A percentile compares a stretch with the other conserved stretches of the same genome.
phyloP scores from a whole-genome alignment of 2,329 filamentous ascomycete genomes.

The Lasiodiplodia sp. region DNA sequence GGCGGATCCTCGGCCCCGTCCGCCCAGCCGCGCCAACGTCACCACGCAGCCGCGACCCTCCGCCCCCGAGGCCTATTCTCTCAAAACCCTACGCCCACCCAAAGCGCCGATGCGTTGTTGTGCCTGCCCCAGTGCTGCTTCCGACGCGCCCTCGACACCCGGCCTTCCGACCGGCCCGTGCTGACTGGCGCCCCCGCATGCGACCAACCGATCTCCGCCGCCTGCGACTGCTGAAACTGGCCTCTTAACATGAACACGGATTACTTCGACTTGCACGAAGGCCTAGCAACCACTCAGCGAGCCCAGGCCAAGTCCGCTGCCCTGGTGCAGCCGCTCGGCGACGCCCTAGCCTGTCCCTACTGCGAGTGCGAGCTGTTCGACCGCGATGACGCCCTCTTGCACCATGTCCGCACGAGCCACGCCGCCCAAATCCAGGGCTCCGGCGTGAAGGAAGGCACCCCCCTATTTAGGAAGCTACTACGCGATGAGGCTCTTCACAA shows the following conservation, averaged over 20 bases:
- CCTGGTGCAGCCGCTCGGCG: conserved; percentile 3
- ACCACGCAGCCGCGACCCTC: conserved; percentile 7
- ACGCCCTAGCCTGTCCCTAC: conserved; percentile 40
- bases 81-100: conserved; percentile 8
- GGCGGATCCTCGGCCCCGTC: conserved; percentile 21
- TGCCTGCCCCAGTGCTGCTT: conserved; percentile 6
- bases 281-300: conserved; percentile 16
- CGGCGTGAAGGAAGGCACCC: conserved; percentile 29
- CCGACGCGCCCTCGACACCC: conserved; percentile 4
- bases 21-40: conserved; percentile 16
- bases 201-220: conserved; percentile 12
- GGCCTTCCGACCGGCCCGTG: conserved; percentile 14
- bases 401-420: conserved; percentile 42
- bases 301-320: conserved; percentile 22
- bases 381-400: conserved; percentile 36
- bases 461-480: conserved; percentile 37
- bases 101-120: conserved; percentile 17
- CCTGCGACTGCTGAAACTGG: conserved; percentile 18
- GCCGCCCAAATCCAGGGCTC: conserved; percentile 35
- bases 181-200: conserved; percentile 22
- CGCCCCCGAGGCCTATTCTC: background rate
- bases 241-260: conserved; percentile 30
- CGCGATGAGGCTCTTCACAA: conserved; percentile 36
- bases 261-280: conserved; percentile 3
- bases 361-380: conserved; percentile 42